Base-by-base conservation (phyloP, 1,139 yeast genomes). In the Nakaseomyces kungkrabaensis region DNA sequence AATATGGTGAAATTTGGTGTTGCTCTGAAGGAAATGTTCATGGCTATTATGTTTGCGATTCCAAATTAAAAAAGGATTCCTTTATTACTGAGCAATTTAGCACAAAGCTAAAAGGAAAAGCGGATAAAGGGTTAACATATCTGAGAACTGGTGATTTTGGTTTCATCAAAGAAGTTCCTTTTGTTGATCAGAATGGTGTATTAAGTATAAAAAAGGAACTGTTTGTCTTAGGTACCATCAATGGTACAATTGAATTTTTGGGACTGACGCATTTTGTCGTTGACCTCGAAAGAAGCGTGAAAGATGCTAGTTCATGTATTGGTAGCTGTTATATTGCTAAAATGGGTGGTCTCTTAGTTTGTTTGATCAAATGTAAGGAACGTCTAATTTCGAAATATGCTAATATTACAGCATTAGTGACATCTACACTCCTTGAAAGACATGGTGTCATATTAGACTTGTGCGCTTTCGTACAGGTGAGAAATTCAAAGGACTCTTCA, bases 1-100 rank as follows among this genome's bases (percentile, higher is more conserved):
- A 94, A 65, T 83, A 81, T 65, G 99, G 99, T 38, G 98, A 92
- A 68, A 89, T 92, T 45, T 92, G 98, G 98, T 94, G 92, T 2
- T 79, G 85, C 54, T 85, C 96, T 1, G 96, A 89, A 57, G 95
- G 92, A 1, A 88, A 83, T 58, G 82, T 82, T 37, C 66, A 73
- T 7, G 78, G 79, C 4, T 83, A 83, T 62, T 78, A 82, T 47
- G 76, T 77, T 52, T 55, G 55, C 34, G 49, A 52, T 24, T 54
- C 49, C 7, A 55, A 61, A 38, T 47, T 68, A 51, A 53, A 46
- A 6, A 59, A 58, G 37, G 76, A 71, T 50, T 59, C 66, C 31
- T 69, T 74, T 51, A 71, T 72, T 32, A 62, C 70, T 5, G 72
- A 70, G 38, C 82, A 84, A 51, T 76, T 85, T 56, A 63, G 67